Conservation (phyloP, 176 grass and related monocot species). For the Oryza officinalis region DNA sequence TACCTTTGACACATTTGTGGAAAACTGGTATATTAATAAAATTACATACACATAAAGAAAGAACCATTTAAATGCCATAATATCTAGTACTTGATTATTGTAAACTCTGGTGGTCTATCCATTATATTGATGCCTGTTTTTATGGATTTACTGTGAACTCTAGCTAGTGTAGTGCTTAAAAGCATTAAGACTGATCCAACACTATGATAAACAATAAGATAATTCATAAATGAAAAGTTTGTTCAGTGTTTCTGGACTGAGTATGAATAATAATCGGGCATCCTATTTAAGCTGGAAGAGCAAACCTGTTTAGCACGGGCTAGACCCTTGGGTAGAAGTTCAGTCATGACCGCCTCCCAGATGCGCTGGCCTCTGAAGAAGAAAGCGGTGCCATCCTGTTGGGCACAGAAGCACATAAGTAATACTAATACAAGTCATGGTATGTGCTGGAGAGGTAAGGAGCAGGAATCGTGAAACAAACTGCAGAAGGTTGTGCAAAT, state of each 20-base stretch:
- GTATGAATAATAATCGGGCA: neutral
- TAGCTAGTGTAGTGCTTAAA: neutral
- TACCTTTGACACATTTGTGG: neutral
- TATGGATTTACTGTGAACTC: neutral
- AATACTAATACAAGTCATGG: neutral
- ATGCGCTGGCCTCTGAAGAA: conserved; percentile 78
- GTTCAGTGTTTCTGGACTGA: neutral
- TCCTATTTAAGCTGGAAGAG: neutral
- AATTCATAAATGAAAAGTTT: neutral
- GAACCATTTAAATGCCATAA: neutral
- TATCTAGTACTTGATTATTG: neutral
- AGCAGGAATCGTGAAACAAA: neutral
- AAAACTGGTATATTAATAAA: neutral
- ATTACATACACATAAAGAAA: neutral
- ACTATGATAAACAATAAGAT: neutral
- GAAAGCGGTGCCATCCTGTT: conserved; percentile 51
- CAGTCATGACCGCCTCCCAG: conserved; percentile 64
- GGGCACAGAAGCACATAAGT: neutral
- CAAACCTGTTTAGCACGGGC: conserved; percentile 64
- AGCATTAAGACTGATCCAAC: neutral
- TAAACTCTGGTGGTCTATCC: neutral
- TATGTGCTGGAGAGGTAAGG: neutral
- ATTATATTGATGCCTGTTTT: neutral
- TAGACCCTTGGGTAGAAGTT: conserved; percentile 64
- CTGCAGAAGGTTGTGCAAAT: neutral